Evolutionary conservation across 2,329 filamentous ascomycete genomes (phyloP), one percentile per base, ranked within the genome.

Genomic region (Clarireedia homoeocarpa): DNA sequence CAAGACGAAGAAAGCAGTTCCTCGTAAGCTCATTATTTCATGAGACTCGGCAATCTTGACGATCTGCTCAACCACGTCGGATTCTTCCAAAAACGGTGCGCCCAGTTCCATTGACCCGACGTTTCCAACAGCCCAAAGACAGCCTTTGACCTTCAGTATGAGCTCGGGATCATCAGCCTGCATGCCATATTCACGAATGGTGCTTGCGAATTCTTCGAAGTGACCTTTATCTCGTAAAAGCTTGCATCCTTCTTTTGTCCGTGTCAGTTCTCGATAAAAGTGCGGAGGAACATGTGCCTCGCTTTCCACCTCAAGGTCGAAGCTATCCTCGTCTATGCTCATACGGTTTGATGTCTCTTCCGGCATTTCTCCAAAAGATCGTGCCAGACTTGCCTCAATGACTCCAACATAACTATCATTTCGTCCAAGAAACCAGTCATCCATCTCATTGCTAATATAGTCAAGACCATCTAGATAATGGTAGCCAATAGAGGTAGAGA

Each of bases 381-480:
- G 85, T 34, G 91, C 90, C 51, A 99, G 78, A 54, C 91, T 95
- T n/a, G 95, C 94, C 71, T 99, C 94, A 42, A 99, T 92, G 42
- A 97, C 81, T 39, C 84, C 82, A 51, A 99, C 94, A 63, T 99
- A 99, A n/a, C 85, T 86, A 70, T 99, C 92, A 68, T 99, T 99
- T 46, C 94, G 85, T 14, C 94, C 94, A 30, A 99, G 78, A 68
- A 97, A 99, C 94, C 94, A 99, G 72, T 99, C 95, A 64, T 99
- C 94, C 94, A 99, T 99, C 71, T 99, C 95, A 69, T 95, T 94
- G 59, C 91, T 96, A 71, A 99, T 99, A 69, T 99, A 99, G 73
- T 99, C 95, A 45, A 99, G 77, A 0, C 91, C 94, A 68, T 97
- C 91, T 5, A 99, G 79, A 71, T 99, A 99, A 71, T 97, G 91